Evolutionary conservation across 2,329 filamentous ascomycete genomes (phyloP), one percentile per base, ranked within the genome.

Genomic region (Pseudopyricularia javanii): DNA sequence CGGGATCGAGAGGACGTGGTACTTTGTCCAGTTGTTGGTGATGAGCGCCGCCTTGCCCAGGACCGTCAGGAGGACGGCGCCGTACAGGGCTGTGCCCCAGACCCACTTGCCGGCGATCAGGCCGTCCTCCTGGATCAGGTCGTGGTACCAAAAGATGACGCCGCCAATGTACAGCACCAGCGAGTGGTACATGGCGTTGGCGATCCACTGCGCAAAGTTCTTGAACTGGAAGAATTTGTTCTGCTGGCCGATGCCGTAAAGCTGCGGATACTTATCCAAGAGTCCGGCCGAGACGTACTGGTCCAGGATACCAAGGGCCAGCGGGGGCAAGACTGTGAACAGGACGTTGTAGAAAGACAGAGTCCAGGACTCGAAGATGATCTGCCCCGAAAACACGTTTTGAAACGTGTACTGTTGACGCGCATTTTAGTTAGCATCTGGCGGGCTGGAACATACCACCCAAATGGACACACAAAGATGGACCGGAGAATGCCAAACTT

Each of bases 271-370:
- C 28, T 93, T 83, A 68, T 98, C 93, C 12, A 98, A 77, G 22
- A 98, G 75, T 24, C 93, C 84, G 7, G 94, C 93, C 43, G 90
- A 95, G 63, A 98, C 90, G 70, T 94, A 97, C 66, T 98, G 94
- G 67, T 98, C 94, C 58, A 96, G 88, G 58, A 98, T 95, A 60
- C 93, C 93, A 64, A 98, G 85, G 1, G 89, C 91, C 55, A 98
- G 85, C 1, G 93, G 93, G 15, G 93, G 93, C 17, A 96, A 74
- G 20, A 95, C 86, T 0, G 93, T 98, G 73, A 95, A 98, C 67
- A 98, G 86, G 67, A 98, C 90, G 74, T 98, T 98, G 77, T 96
- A 98, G 72, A 97, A 95, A 7, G 91, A 95, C n/a, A 98, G 74
- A 0, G 91, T 96, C 94, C 94, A 98, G 9, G 93, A 97, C 70